phyloP scores from a whole-genome alignment of 2,329 filamentous ascomycete genomes.

The Chaetoscypha palmicola region DNA sequence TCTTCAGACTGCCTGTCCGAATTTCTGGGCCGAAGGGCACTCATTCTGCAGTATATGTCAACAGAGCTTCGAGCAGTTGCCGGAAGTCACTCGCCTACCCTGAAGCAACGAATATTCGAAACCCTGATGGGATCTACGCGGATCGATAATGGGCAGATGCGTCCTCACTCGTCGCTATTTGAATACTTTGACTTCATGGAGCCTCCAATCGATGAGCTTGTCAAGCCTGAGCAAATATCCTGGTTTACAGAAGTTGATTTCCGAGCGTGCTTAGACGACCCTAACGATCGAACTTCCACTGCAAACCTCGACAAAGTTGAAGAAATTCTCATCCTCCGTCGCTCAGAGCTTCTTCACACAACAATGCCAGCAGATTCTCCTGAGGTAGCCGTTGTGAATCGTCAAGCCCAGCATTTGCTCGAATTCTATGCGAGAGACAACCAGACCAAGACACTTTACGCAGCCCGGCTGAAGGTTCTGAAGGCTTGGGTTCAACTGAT shows the following conservation, averaged over 20 bases:
- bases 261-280: slow-evolving; percentile 53
- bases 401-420: slow-evolving; percentile 53
- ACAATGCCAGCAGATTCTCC: slow-evolving; percentile 44
- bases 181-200: slow-evolving; percentile 90
- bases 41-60: slow-evolving; percentile 76
- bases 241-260: slow-evolving; percentile 63
- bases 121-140: slow-evolving; percentile 72
- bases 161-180: slow-evolving; percentile 68
- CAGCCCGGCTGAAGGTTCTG: slow-evolving; percentile 57
- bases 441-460: slow-evolving; percentile 48
- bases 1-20: slow-evolving; percentile 37
- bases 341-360: slow-evolving; percentile 50
- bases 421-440: slow-evolving; percentile 58
- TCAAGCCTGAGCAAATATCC: slow-evolving; percentile 45
- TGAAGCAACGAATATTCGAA: slow-evolving; percentile 61
- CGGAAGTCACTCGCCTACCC: slow-evolving; percentile 60
- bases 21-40: slow-evolving; percentile 70
- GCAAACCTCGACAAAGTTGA: slow-evolving; percentile 66
- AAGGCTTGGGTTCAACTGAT: slow-evolving; percentile 80
- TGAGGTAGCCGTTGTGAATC: slow-evolving; percentile 44
- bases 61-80: slow-evolving; percentile 76
- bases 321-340: slow-evolving; percentile 65
- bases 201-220: slow-evolving; percentile 43
- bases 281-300: slow-evolving; percentile 48
- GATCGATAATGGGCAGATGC: slow-evolving; percentile 54